Conservation (phyloP, 305 asterid species). For the Fraxinus xanthoxyloides region DNA sequence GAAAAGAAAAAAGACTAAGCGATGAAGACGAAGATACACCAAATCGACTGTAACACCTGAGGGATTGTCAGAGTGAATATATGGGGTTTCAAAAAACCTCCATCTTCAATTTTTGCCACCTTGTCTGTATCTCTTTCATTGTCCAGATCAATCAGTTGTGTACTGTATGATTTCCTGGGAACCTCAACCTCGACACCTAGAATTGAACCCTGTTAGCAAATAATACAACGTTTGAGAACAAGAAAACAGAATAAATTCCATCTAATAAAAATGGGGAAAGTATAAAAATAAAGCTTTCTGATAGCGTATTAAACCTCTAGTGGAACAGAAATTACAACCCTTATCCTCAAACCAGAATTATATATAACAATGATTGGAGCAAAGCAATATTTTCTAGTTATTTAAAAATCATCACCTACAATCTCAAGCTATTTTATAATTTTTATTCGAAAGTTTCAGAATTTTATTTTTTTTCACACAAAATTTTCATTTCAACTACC, state of each 20-base stretch:
- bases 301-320: neutral
- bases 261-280: constrained; percentile 7
- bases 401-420: neutral
- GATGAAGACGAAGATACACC: neutral
- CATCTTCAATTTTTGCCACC: constrained; percentile 47
- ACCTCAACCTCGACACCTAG: constrained; percentile 95
- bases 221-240: constrained; percentile 61
- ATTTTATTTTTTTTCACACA: neutral
- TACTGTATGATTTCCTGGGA: constrained; percentile 59
- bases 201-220: constrained; percentile 99
- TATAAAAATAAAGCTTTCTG: neutral
- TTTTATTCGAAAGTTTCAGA: neutral
- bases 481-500: constrained; percentile 33
- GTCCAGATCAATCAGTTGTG: constrained; percentile 47
- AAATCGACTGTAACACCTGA: constrained; percentile 32
- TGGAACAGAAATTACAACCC: neutral
- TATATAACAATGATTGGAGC: neutral
- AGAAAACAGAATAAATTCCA: constrained; percentile 5
- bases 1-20: neutral
- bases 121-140: constrained; percentile 37
- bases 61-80: constrained; percentile 74
- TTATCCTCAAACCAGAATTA: neutral
- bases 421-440: neutral
- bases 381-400: neutral
- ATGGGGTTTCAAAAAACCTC: constrained; percentile 61